Conservation (phyloP, 2,329 filamentous ascomycete species). For the Colletotrichum destructivum region DNA sequence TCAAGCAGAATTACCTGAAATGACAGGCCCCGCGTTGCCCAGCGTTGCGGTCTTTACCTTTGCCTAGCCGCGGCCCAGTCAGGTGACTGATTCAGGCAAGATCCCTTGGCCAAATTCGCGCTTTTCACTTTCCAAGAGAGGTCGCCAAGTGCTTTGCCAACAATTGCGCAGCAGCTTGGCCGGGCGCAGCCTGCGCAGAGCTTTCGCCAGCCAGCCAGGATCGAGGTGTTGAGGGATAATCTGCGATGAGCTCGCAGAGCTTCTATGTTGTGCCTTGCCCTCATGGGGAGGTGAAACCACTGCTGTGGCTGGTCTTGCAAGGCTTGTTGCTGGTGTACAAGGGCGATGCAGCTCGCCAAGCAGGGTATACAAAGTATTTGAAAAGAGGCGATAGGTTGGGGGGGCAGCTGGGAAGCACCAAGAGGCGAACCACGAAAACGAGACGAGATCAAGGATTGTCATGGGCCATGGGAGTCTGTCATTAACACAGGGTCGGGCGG, state of each 20-base stretch:
- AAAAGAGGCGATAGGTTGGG: neutral
- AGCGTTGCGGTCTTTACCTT: neutral
- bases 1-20: neutral
- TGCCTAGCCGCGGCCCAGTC: slow-evolving; percentile 24
- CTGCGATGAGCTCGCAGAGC: slow-evolving; percentile 1
- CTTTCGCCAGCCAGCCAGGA: neutral
- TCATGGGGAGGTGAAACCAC: neutral
- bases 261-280: neutral
- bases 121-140: neutral
- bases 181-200: slow-evolving; percentile 25
- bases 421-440: slow-evolving; percentile 4
- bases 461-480: slow-evolving; percentile 29
- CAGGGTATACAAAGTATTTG: neutral
- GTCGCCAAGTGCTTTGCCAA: slow-evolving; percentile 36
- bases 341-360: slow-evolving; percentile 9
- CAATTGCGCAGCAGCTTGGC: slow-evolving; percentile 37
- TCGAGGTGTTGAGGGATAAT: slow-evolving; percentile 14
- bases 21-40: neutral
- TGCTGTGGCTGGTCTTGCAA: slow-evolving; percentile 1
- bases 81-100: slow-evolving; percentile 19
- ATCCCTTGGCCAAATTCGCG: neutral
- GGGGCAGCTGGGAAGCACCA: neutral
- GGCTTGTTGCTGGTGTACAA: neutral
- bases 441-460: slow-evolving; percentile 13
- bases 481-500: slow-evolving; percentile 10